These are phyloP conservation scores for Picochlorum sp. DNA, from an alignment of 139 green algal genomes.

Conservation along the genomic window DNA sequence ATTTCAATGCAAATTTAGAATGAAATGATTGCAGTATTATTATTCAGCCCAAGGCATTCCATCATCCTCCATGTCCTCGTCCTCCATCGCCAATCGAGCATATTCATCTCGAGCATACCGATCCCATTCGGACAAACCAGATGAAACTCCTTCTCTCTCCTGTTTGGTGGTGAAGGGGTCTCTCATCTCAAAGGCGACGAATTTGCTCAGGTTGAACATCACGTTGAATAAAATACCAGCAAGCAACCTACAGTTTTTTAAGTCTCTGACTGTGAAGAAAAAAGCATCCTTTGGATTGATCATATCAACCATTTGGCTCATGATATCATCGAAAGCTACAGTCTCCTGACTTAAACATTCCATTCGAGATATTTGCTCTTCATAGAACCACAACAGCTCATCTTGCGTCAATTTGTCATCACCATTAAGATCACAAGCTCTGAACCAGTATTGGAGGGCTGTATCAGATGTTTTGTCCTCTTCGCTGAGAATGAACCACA, in stretches of 20 bases:
- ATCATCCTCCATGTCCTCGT: constrained; percentile 62
- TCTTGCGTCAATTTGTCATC: constrained; percentile 71
- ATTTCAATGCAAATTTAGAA: too few species aligned
- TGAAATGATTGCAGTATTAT: too few species aligned
- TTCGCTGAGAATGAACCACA: constrained; percentile 98
- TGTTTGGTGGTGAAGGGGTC: constrained; percentile 77
- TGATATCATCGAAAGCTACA: constrained; percentile 29
- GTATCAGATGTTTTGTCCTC: constrained; percentile 95
- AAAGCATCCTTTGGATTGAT: constrained; percentile 52
- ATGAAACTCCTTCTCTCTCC: constrained; percentile 56
- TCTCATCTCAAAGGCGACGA: constrained; percentile 93
- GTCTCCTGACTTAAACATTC: constrained; percentile 81
- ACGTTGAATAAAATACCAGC: constrained; percentile 92
- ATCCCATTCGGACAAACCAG: constrained; percentile 65
- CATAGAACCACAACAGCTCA: constrained; percentile 96
- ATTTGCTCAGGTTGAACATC: constrained; percentile 99
- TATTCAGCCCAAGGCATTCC: constrained; percentile 11
- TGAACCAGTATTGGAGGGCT: constrained; percentile 95
- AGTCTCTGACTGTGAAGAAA: constrained; percentile 69
- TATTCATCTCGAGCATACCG: constrained; percentile 80
- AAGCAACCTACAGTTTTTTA: constrained; percentile 61
- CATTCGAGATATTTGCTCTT: constrained; percentile 97
- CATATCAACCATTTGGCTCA: constrained; percentile 98
- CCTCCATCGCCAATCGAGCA: constrained; percentile 76
- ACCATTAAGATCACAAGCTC: constrained; percentile 82